Conservation (phyloP, 495 filamentous ascomycete species). For the Evernia prunastri region DNA sequence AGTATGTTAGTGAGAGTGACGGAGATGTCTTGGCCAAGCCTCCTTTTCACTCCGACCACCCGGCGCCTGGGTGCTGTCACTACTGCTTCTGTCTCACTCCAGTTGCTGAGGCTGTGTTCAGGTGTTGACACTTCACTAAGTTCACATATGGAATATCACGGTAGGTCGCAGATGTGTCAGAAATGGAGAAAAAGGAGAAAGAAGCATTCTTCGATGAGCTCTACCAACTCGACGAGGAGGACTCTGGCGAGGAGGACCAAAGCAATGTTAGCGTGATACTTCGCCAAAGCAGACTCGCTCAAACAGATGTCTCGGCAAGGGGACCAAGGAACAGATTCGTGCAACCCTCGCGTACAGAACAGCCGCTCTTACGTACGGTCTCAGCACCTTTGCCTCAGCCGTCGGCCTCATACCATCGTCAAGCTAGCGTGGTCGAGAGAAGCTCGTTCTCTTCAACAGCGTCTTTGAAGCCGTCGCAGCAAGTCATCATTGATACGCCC, state of each 20-base stretch:
- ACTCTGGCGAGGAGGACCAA: slow-evolving; percentile 35
- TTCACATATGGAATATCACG: slow-evolving; percentile 6
- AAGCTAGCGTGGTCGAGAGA: slow-evolving; percentile 5
- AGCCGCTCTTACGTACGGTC: slow-evolving; percentile 7
- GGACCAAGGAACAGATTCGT: background rate
- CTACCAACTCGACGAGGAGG: slow-evolving; percentile 38
- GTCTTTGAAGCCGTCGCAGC: background rate
- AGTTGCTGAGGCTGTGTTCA: background rate
- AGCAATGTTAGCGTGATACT: slow-evolving; percentile 15
- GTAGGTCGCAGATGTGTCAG: slow-evolving; percentile 10
- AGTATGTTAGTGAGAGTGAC: too few relatives aligned
- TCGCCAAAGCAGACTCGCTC: slow-evolving; percentile 2
- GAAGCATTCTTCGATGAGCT: slow-evolving; percentile 42
- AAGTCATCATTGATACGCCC: background rate
- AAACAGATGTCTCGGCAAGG: background rate
- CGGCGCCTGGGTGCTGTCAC: too few relatives aligned
- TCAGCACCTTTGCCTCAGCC: slow-evolving; percentile 17
- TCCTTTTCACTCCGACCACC: too few relatives aligned
- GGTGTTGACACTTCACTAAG: background rate
- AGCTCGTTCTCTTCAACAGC: background rate
- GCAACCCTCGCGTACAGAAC: background rate
- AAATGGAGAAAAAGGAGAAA: slow-evolving; percentile 31
- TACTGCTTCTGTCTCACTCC: too few relatives aligned
- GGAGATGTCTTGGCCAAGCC: too few relatives aligned
- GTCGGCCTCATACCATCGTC: background rate